Conservation (phyloP, 345 rosid species). For the Arabidopsis thaliana region TAIR10.1 NC_003074.8:4185001-4185500, state of each 20-base stretch:
- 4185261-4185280: conserved; percentile 50
- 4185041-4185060: background rate
- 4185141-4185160: background rate
- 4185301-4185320: conserved; percentile 60
- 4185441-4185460: conserved; percentile 27
- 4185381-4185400: too few relatives aligned
- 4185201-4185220: conserved; percentile 52
- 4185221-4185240: conserved; percentile 67
- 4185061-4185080: conserved; percentile 10
- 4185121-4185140: background rate
- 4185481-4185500: conserved; percentile 72
- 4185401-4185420: conserved; percentile 8
- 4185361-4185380: conserved; percentile 1
- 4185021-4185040: background rate
- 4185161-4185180: conserved; percentile 8
- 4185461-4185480: conserved; percentile 86
- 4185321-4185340: conserved; percentile 62
- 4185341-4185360: conserved; percentile 79
- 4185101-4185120: conserved; percentile 12
- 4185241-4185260: conserved; percentile 62
- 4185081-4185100: background rate
- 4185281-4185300: conserved; percentile 65
- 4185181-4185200: conserved; percentile 13
- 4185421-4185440: conserved; percentile 14
- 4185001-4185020: conserved; percentile 40